Conservation (phyloP, 768 basidiomycete genomes). For the Mrakia gelida region DNA sequence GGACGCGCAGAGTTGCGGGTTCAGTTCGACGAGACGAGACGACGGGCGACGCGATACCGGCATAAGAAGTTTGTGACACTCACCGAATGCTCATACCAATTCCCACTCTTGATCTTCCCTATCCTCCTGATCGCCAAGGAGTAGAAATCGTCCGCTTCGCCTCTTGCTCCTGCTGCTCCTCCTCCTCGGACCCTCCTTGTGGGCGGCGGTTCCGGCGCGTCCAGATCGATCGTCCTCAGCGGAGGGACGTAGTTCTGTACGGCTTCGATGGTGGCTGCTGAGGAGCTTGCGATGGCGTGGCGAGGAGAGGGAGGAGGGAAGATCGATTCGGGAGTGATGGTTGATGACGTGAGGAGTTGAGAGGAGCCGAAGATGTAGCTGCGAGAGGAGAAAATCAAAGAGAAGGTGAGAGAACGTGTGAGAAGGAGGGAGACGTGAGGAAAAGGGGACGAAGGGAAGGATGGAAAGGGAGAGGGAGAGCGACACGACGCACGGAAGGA, state of each 20-base stretch:
- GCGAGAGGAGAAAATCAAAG: not conserved
- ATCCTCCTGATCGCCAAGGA: slow-evolving; percentile 66
- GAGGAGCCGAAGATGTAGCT: slow-evolving; percentile 44
- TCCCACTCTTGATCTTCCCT: slow-evolving; percentile 68
- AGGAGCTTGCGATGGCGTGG: slow-evolving; percentile 40
- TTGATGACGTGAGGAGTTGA: slow-evolving; percentile 54
- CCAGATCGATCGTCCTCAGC: not conserved
- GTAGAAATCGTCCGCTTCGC: slow-evolving; percentile 58
- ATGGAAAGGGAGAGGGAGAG: no score
- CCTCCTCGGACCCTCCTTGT: not conserved
- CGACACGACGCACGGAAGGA: slow-evolving; percentile 56
- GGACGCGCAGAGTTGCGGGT: not conserved
- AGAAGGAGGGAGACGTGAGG: not conserved
- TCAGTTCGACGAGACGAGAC: slow-evolving; percentile 23
- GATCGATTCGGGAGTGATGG: slow-evolving; percentile 29
- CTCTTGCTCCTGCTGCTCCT: not conserved
- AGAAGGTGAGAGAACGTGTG: not conserved
- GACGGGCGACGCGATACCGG: slow-evolving; percentile 35
- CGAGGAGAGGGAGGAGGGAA: slow-evolving; percentile 31
- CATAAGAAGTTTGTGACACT: slow-evolving; percentile 33
- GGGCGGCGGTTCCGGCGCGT: not conserved
- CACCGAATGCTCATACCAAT: slow-evolving; percentile 80
- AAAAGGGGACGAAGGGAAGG: not conserved
- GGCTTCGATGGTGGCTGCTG: slow-evolving; percentile 45
- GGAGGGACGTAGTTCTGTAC: not conserved